These are phyloP conservation scores for Tetrahymena malaccensis DNA, from an alignment of 73 alveolate genomes.

Conservation along the genomic window DNA sequence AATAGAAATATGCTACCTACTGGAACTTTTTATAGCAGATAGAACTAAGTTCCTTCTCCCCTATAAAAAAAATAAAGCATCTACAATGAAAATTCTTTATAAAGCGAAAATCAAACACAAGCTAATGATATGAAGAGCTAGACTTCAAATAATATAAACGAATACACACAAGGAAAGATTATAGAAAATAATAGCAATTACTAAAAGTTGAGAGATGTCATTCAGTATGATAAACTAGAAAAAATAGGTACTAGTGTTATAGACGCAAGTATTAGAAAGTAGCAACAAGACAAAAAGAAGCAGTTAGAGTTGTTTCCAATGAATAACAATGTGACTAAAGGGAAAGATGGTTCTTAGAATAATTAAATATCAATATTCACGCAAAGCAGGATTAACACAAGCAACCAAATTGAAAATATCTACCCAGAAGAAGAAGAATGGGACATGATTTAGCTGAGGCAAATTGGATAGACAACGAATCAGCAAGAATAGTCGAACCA, in stretches of 20 bases:
- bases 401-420: not conserved
- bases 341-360: not conserved
- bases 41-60: not conserved
- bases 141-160: not conserved
- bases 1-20: not conserved
- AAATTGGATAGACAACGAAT: not conserved
- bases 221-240: not conserved
- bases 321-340: not conserved
- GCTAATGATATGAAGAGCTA: not conserved
- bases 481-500: not conserved
- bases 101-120: not conserved
- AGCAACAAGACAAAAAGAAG: not conserved
- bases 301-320: not conserved
- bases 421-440: not conserved
- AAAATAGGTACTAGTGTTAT: not conserved
- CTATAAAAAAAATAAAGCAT: not conserved
- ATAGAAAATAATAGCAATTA: not conserved
- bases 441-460: not conserved
- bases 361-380: not conserved
- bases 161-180: not conserved
- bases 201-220: not conserved
- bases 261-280: not conserved
- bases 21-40: not conserved
- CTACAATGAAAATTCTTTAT: not conserved
- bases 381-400: not conserved